These are phyloP conservation scores for Logfia minima DNA, from an alignment of 129 eudicot genomes.

Conservation along the genomic window DNA sequence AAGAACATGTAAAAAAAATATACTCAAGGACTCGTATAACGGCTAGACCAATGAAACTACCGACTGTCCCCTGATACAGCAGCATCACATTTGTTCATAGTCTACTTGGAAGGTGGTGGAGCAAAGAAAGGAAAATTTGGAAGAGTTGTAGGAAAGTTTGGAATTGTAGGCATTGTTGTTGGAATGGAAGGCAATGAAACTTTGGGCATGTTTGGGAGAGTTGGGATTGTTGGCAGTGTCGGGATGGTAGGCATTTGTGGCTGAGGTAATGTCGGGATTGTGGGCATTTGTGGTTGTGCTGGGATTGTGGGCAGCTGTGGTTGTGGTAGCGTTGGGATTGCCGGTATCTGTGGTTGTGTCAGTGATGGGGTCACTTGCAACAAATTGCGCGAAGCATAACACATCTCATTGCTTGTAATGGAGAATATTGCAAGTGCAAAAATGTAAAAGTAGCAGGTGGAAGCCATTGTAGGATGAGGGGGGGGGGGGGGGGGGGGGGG, in stretches of 20 bases:
- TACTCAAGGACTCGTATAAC: not conserved
- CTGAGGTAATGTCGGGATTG: constrained; percentile 17
- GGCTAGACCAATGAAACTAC: not conserved
- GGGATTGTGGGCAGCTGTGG: constrained; percentile 27
- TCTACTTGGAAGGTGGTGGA: constrained; percentile 30
- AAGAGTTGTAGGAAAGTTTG: constrained; percentile 30
- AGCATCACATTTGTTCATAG: not conserved
- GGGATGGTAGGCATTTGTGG: constrained; percentile 27
- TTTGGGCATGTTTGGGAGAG: constrained; percentile 24
- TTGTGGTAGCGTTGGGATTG: constrained; percentile 26
- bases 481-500: not conserved
- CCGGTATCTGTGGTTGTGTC: constrained; percentile 32
- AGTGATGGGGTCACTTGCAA: constrained; percentile 19
- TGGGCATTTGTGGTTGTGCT: constrained; percentile 17
- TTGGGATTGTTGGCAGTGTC: constrained; percentile 20
- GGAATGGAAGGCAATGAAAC: constrained; percentile 31
- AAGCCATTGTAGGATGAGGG: constrained; percentile 13
- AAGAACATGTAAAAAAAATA: not conserved
- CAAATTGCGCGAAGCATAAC: constrained; percentile 31
- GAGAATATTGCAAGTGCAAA: constrained; percentile 10
- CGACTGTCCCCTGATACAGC: not conserved
- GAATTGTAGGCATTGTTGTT: constrained; percentile 9
- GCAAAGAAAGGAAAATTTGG: constrained; percentile 30
- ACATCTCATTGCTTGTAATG: constrained; percentile 20
- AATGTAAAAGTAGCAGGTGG: constrained; percentile 12